Conservation (phyloP, 176 grass and related monocot genomes). For the maize (Zea mays) region DNA sequence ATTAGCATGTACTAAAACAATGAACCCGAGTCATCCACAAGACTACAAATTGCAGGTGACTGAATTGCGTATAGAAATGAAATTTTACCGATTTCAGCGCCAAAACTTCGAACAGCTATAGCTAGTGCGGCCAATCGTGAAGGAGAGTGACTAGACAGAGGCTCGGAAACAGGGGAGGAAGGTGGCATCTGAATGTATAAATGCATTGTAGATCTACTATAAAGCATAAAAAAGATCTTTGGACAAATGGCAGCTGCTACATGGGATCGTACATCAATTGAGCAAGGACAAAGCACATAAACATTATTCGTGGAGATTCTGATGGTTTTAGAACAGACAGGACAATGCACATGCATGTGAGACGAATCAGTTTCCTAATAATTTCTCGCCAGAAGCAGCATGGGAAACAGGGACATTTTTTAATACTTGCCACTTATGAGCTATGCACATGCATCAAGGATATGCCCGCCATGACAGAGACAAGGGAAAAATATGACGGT, state of each 20-base stretch:
- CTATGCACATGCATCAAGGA: constrained; percentile 37
- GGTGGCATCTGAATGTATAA: constrained; percentile 9
- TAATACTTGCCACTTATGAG: constrained; percentile 45
- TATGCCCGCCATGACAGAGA: constrained; percentile 31
- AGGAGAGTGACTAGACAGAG: constrained; percentile 30
- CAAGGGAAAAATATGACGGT: constrained; percentile 31
- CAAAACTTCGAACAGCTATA: constrained; percentile 12
- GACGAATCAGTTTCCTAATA: constrained; percentile 45
- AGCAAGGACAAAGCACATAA: constrained; percentile 45
- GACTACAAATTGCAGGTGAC: constrained; percentile 18
- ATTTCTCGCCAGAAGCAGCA: constrained; percentile 42
- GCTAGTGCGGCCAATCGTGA: constrained; percentile 33
- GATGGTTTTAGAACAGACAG: constrained; percentile 47
- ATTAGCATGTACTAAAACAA: constrained; percentile 18
- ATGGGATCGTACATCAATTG: constrained; percentile 37
- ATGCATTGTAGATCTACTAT: constrained; percentile 16
- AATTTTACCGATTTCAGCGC: constrained; percentile 14
- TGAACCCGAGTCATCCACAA: neutral
- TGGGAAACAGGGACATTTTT: constrained; percentile 46
- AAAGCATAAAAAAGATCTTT: constrained; percentile 27
- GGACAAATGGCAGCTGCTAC: constrained; percentile 25
- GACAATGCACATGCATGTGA: constrained; percentile 62
- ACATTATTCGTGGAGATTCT: constrained; percentile 40
- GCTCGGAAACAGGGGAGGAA: constrained; percentile 31
- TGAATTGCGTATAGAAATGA: constrained; percentile 6